phyloP scores from a whole-genome alignment of 352 stramenopile genomes.

The Pythium myriotylum region DNA sequence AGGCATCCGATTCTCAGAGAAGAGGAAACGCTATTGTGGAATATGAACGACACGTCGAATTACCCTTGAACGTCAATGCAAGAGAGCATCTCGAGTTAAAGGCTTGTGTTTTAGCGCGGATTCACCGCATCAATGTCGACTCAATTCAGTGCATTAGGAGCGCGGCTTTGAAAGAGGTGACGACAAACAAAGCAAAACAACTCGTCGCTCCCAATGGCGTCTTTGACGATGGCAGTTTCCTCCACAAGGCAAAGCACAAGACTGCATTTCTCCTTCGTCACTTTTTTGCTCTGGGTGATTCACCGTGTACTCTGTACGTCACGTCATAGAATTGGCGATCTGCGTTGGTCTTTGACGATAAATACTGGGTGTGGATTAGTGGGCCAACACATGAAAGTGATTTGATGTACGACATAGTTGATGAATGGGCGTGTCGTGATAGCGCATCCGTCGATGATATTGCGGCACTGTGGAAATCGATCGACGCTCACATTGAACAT shows the following conservation, averaged over 20 bases:
- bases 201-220: constrained; percentile 41
- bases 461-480: constrained; percentile 58
- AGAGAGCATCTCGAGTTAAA: constrained; percentile 72
- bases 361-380: background rate
- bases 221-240: constrained; percentile 41
- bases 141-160: constrained; percentile 48
- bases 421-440: constrained; percentile 62
- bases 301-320: constrained; percentile 17
- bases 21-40: background rate
- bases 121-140: constrained; percentile 64
- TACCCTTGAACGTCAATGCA: constrained; percentile 33
- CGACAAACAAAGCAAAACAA: constrained; percentile 42
- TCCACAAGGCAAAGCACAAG: constrained; percentile 61
- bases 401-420: constrained; percentile 62
- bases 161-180: constrained; percentile 39
- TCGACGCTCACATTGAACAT: constrained; percentile 64
- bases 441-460: constrained; percentile 45
- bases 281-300: constrained; percentile 63
- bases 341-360: too few relatives aligned
- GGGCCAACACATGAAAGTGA: constrained; percentile 34
- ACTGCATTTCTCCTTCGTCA: constrained; percentile 72
- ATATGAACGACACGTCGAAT: background rate
- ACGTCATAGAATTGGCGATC: too few relatives aligned
- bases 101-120: constrained; percentile 66
- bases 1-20: background rate